These are phyloP conservation scores for Pachyrhizus erosus DNA, from an alignment of 306 rosid genomes.

Conservation along the genomic window DNA sequence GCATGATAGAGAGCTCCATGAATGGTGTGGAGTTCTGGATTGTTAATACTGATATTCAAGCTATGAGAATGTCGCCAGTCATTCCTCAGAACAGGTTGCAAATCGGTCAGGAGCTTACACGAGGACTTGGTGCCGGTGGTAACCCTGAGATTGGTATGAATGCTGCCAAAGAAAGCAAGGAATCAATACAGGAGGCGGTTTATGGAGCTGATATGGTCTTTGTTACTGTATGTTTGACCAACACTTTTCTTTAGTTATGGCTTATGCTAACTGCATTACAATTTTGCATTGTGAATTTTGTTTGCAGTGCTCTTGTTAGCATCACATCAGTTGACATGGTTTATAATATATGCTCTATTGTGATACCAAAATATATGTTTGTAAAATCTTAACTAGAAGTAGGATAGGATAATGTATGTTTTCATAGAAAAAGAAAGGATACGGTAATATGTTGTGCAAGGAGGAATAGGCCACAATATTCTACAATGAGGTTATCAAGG, in stretches of 20 bases:
- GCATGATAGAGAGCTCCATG: conserved; percentile 98
- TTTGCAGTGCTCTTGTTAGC: neutral
- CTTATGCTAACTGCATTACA: conserved; percentile 32
- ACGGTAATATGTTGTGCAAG: conserved; percentile 3
- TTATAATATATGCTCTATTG: conserved; percentile 14
- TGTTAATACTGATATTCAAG: conserved; percentile 92
- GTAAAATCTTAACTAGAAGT: conserved; percentile 15
- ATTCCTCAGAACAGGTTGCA: conserved; percentile 78
- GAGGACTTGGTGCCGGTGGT: conserved; percentile 99
- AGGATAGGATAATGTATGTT: conserved; percentile 11
- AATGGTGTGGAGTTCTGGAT: conserved; percentile 97
- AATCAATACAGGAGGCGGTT: conserved; percentile 86
- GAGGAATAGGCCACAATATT: conserved; percentile 30
- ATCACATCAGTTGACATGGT: neutral
- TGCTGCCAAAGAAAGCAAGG: conserved; percentile 96
- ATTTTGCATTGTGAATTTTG: conserved; percentile 34
- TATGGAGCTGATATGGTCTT: conserved; percentile 97
- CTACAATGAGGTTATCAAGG: conserved; percentile 11
- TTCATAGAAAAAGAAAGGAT: conserved; percentile 9
- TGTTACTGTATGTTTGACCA: conserved; percentile 80
- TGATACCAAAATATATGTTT: neutral
- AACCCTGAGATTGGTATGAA: conserved; percentile 99
- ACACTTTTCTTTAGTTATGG: conserved; percentile 41
- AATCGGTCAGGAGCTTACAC: conserved; percentile 94
- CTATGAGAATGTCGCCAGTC: conserved; percentile 97